Evolutionary conservation across 352 stramenopile genomes (phyloP).

Genomic region (Phytophthora pini): DNA sequence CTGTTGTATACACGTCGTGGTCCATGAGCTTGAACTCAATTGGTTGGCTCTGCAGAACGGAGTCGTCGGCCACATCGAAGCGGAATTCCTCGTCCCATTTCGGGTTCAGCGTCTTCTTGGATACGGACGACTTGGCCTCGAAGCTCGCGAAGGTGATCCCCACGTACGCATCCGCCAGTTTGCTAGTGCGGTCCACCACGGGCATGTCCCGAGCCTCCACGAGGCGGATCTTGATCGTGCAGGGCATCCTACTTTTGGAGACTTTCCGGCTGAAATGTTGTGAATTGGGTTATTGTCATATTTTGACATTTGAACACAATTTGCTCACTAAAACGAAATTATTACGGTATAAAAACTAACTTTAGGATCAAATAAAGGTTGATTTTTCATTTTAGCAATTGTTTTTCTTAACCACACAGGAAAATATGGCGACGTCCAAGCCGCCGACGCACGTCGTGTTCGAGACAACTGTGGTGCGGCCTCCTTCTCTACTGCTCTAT

Average conservation of each 20-base stretch:
- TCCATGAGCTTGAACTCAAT: slow-evolving; percentile 98
- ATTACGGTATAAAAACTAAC: too few relatives aligned
- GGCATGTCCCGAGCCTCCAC: slow-evolving; percentile 90
- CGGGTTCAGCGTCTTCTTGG: slow-evolving; percentile 95
- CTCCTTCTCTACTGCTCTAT: neutral
- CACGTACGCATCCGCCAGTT: slow-evolving; percentile 89
- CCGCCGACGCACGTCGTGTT: slow-evolving; percentile 85
- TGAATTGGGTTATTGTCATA: neutral
- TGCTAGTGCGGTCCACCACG: slow-evolving; percentile 83
- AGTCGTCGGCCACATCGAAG: slow-evolving; percentile 98
- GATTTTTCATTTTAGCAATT: too few relatives aligned
- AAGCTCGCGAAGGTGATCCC: slow-evolving; percentile 89
- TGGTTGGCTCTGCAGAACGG: slow-evolving; percentile 97
- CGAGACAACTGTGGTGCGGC: slow-evolving; percentile 80
- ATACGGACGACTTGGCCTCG: slow-evolving; percentile 90
- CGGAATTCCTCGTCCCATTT: slow-evolving; percentile 98
- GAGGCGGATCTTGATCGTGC: slow-evolving; percentile 92
- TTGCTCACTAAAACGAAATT: neutral
- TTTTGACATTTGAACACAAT: neutral
- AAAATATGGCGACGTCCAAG: slow-evolving; percentile 32
- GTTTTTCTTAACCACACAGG: too few relatives aligned
- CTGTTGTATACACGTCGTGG: slow-evolving; percentile 94
- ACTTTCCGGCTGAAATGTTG: neutral
- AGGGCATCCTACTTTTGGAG: slow-evolving; percentile 67
- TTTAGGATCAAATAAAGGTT: too few relatives aligned